phyloP scores from a whole-genome alignment of 768 basidiomycete species.

The Suillus paluster region DNA sequence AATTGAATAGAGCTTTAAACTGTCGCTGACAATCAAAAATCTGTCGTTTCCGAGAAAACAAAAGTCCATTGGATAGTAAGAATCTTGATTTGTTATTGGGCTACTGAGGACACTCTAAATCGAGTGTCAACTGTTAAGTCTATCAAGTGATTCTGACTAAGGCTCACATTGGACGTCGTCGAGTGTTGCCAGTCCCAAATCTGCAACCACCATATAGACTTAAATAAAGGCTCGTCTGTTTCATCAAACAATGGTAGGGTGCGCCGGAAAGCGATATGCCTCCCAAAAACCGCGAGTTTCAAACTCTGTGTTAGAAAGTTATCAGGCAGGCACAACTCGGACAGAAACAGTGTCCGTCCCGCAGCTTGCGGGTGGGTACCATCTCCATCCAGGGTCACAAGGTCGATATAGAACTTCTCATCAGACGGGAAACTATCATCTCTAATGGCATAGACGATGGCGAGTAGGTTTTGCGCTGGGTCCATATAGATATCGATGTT shows the following conservation, averaged over 20 bases:
- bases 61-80: neutral
- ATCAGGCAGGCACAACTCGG: neutral
- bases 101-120: neutral
- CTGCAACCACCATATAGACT: neutral
- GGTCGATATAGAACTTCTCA: neutral
- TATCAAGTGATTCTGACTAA: neutral
- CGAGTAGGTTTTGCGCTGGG: neutral
- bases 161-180: neutral
- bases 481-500: neutral
- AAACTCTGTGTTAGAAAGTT: too few relatives aligned
- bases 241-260: neutral
- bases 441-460: neutral
- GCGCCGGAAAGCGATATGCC: neutral
- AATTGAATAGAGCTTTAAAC: neutral
- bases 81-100: neutral
- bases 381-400: neutral
- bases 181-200: constrained; percentile 3
- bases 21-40: neutral
- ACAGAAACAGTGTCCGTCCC: neutral
- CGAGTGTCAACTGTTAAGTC: neutral
- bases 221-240: too few relatives aligned
- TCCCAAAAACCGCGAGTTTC: neutral
- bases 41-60: neutral
- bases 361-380: neutral
- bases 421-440: neutral